Base-by-base conservation (phyloP, 208 protist genomes). In the Trypanosomatidae sp. region DNA sequence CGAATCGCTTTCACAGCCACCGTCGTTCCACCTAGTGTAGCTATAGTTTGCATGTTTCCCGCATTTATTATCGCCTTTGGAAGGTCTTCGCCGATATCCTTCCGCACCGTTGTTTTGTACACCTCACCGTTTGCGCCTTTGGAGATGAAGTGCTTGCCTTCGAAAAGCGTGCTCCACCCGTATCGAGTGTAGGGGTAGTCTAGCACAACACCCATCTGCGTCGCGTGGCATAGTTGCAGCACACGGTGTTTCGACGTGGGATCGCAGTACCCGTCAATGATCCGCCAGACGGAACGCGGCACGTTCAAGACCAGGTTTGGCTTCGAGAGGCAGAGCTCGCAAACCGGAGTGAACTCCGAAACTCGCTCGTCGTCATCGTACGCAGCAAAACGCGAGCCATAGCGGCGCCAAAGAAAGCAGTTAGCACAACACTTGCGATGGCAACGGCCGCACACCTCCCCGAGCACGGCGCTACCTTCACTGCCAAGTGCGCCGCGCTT, bases 1-100 rank as follows among this genome's bases (percentile, higher is more conserved):
- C 85, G 70, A 22, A 91, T 79, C 0, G 80, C 66, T 55, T 87
- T 89, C 30, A 91, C 78, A 0, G 82, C 82, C 3, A 91, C 87
- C n/a, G 71, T 75, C 33, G 64, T 66, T 33, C 71, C 36, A 33
- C 73, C 66, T 49, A 62, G 22, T n/a, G n/a, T n/a, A n/a, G n/a
- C n/a, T n/a, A n/a, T n/a, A n/a, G n/a, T n/a, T n/a, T n/a, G n/a
- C n/a, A n/a, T n/a, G n/a, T n/a, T n/a, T n/a, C n/a, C n/a, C n/a
- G 6, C 66, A 36, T 49, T 50, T 1, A 66, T n/a, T 1, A 66
- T 46, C 30, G 17, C 10, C 12, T 41, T 4, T 3, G 50, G 12
- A 5, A 79, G 43, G 36, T 72, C 62, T 25, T 69, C 10, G 1
- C 66, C 62, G 33, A 75, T 69, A 25, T 82, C 72, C 25, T 66